Conservation (phyloP, 768 basidiomycete species). For the Suillus plorans region DNA sequence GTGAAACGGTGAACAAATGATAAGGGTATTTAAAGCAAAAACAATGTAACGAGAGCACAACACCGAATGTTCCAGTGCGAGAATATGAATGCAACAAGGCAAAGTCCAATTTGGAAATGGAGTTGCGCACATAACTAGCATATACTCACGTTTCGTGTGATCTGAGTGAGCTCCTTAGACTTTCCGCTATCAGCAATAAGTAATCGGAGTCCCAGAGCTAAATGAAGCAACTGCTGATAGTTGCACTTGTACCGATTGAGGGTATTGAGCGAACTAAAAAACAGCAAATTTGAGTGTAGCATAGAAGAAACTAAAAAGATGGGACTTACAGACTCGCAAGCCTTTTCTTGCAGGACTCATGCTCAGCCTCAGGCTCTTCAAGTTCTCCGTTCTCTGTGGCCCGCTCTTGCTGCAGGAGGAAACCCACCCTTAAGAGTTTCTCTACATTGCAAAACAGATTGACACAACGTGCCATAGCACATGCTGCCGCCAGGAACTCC, state of each 20-base stretch:
- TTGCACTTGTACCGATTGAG: neutral
- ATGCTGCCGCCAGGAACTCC: too few species aligned
- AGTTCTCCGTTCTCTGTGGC: too few species aligned
- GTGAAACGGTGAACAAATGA: too few species aligned
- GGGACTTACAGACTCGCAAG: neutral
- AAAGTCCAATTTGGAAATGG: too few species aligned
- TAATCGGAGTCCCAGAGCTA: neutral
- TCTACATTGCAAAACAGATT: too few species aligned
- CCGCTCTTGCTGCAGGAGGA: too few species aligned
- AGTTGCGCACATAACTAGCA: neutral
- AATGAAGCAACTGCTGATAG: conserved; percentile 1
- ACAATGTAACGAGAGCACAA: too few species aligned
- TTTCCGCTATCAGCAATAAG: neutral
- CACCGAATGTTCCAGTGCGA: too few species aligned
- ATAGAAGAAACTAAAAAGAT: neutral
- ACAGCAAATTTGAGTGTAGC: neutral
- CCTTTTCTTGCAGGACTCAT: neutral
- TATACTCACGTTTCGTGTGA: neutral
- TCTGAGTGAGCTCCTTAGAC: neutral
- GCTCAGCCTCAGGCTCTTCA: neutral
- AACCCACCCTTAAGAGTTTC: too few species aligned
- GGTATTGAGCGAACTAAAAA: neutral
- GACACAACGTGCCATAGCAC: too few species aligned
- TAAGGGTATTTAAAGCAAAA: too few species aligned
- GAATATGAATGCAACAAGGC: too few species aligned